phyloP scores from a whole-genome alignment of 2,329 filamentous ascomycete genomes.

The Ilyonectria sp. region DNA sequence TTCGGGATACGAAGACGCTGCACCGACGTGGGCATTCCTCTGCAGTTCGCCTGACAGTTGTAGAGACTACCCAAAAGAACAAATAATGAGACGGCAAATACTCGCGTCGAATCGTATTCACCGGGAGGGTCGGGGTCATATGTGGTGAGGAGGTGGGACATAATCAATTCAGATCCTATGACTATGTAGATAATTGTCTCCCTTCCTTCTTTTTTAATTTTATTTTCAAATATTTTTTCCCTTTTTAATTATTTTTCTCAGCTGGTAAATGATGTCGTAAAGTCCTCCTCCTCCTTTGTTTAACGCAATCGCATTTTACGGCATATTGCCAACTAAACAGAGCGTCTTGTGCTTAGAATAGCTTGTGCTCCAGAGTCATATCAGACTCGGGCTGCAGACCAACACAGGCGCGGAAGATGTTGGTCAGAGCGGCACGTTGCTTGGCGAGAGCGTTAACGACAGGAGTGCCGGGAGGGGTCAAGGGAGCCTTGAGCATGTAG shows the following conservation, averaged over 20 bases:
- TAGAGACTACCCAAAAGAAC: too few relatives aligned
- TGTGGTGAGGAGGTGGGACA: conserved; percentile 39
- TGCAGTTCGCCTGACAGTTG: too few relatives aligned
- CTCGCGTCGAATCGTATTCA: not conserved
- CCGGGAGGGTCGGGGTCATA: not conserved
- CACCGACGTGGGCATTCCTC: too few relatives aligned
- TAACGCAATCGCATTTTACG: conserved; percentile 5
- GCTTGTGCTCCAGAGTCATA: conserved; percentile 99
- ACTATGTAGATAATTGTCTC: conserved; percentile 40
- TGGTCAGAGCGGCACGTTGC: conserved; percentile 93
- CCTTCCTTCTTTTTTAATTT: conserved; percentile 34
- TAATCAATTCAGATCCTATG: conserved; percentile 44
- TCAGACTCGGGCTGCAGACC: conserved; percentile 97
- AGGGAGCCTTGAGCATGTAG: conserved; percentile 98
- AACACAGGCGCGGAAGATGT: conserved; percentile 98
- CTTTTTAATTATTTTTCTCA: conserved; percentile 24
- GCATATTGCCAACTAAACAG: not conserved
- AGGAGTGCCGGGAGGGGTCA: conserved; percentile 94
- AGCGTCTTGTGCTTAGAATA: conserved; percentile 72
- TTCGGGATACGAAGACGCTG: too few relatives aligned
- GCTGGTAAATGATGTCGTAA: conserved; percentile 38
- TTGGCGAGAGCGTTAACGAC: conserved; percentile 97
- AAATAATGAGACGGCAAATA: too few relatives aligned
- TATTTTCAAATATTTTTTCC: conserved; percentile 36
- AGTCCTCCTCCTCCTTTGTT: conserved; percentile 20